Conservation (phyloP, 805 yeast species). For the Ogataea paradorogensis region DNA sequence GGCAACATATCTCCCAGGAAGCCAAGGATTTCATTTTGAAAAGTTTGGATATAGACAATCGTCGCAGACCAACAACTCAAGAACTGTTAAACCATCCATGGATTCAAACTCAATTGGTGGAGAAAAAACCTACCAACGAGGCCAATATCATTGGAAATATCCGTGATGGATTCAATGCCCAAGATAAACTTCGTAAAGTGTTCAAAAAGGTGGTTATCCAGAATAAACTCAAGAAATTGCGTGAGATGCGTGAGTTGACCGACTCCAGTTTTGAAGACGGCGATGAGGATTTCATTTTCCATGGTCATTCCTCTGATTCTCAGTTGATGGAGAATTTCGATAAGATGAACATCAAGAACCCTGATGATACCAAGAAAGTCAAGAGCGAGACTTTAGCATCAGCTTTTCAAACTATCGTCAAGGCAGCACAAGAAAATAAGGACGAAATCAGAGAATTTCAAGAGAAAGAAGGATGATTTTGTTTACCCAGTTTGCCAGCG, state of each 20-base stretch:
- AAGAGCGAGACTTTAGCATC: conserved; percentile 30
- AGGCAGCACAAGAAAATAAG: conserved; percentile 31
- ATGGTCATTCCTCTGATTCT: conserved; percentile 40
- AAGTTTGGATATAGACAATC: conserved; percentile 68
- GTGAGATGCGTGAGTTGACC: conserved; percentile 54
- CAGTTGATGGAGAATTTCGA: conserved; percentile 35
- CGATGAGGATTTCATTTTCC: conserved; percentile 32
- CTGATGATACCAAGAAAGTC: conserved; percentile 9
- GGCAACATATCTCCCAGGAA: conserved; percentile 75
- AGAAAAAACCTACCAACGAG: conserved; percentile 17
- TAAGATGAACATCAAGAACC: conserved; percentile 11
- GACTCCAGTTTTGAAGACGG: conserved; percentile 38
- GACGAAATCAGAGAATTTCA: conserved; percentile 30
- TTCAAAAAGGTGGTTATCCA: conserved; percentile 79
- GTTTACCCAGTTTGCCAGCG: not conserved
- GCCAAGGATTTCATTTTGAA: conserved; percentile 77
- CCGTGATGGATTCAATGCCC: conserved; percentile 79
- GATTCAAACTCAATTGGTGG: conserved; percentile 50
- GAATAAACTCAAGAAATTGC: conserved; percentile 72
- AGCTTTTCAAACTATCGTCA: conserved; percentile 32
- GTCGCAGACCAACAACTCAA: conserved; percentile 62
- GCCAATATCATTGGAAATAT: conserved; percentile 79
- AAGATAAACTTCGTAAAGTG: conserved; percentile 78
- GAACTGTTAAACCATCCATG: conserved; percentile 71
- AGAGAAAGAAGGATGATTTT: conserved; percentile 15